These are phyloP conservation scores for Phytopythium vexans DNA, from an alignment of 352 stramenopile species.

Conservation along the genomic window DNA sequence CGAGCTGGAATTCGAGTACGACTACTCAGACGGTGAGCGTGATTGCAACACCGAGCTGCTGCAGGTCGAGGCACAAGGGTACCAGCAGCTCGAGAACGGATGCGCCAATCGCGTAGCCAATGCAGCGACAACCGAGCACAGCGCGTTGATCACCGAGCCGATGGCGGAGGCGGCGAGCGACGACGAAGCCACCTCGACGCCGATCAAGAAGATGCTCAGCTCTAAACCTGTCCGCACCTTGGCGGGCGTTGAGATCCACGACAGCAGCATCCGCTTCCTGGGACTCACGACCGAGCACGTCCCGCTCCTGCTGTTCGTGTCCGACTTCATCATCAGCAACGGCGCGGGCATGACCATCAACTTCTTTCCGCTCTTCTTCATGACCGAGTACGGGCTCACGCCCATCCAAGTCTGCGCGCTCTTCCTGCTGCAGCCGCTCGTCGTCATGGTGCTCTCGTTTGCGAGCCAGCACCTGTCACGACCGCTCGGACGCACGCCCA, in stretches of 20 bases:
- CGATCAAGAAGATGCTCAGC: neutral
- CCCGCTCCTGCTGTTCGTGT: conserved; percentile 64
- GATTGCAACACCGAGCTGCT: neutral
- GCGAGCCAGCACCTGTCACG: conserved; percentile 48
- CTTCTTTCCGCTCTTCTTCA: conserved; percentile 85
- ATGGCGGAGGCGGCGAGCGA: neutral
- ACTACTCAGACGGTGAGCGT: conserved; percentile 43
- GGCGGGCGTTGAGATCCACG: neutral
- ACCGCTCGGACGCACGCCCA: conserved; percentile 57
- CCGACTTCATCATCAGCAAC: conserved; percentile 85
- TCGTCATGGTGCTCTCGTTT: conserved; percentile 67
- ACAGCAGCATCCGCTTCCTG: conserved; percentile 40
- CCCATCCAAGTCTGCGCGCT: conserved; percentile 68
- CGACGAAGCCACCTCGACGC: conserved; percentile 1
- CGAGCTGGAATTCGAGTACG: conserved; percentile 59
- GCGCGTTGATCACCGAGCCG: neutral
- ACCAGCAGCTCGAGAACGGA: neutral
- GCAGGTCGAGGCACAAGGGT: conserved; percentile 1
- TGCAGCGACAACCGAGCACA: neutral
- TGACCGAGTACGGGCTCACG: conserved; percentile 69
- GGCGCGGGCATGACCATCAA: conserved; percentile 83
- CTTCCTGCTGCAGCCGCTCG: conserved; percentile 60
- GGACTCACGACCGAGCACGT: conserved; percentile 70
- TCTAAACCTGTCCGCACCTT: too few relatives aligned
- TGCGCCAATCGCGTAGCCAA: conserved; percentile 3